These are phyloP conservation scores for Puccinia horiana DNA, from an alignment of 1,284 basidiomycete genomes.

Conservation along the genomic window DNA sequence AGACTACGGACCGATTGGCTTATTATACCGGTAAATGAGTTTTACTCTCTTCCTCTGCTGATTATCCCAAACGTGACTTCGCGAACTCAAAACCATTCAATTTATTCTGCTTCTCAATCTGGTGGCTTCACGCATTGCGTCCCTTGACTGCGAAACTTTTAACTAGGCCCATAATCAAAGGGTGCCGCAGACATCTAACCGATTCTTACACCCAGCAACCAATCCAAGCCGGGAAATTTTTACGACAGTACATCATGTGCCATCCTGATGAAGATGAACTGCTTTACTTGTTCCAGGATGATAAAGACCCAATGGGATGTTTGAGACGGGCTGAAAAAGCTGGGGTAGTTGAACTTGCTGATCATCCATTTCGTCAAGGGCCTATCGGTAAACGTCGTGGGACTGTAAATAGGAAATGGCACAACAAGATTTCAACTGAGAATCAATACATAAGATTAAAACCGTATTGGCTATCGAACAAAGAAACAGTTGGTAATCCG, in stretches of 20 bases:
- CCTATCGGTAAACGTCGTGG: neutral
- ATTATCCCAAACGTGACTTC: neutral
- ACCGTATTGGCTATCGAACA: slow-evolving; percentile 2
- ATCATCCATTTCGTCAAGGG: neutral
- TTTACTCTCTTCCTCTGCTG: neutral
- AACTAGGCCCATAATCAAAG: neutral
- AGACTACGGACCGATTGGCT: neutral
- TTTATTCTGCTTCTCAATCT: neutral
- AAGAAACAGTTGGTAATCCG: neutral
- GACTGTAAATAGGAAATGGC: neutral
- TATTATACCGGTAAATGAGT: slow-evolving; percentile 19
- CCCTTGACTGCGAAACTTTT: too few relatives aligned
- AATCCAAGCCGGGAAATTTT: neutral
- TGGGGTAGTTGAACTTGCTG: slow-evolving; percentile 1
- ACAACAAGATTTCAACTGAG: neutral
- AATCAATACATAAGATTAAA: slow-evolving; percentile 1
- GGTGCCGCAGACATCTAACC: neutral
- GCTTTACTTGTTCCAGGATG: slow-evolving; percentile 15
- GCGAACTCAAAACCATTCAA: neutral
- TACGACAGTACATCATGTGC: slow-evolving; percentile 13
- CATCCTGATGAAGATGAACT: slow-evolving; percentile 2
- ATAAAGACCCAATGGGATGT: slow-evolving; percentile 13
- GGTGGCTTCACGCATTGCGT: neutral
- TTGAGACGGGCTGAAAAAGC: neutral
- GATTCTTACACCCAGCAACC: slow-evolving; percentile 1